phyloP scores from a whole-genome alignment of 371 early-diverging fungal genomes.

The Mitosporidium daphniae region DNA sequence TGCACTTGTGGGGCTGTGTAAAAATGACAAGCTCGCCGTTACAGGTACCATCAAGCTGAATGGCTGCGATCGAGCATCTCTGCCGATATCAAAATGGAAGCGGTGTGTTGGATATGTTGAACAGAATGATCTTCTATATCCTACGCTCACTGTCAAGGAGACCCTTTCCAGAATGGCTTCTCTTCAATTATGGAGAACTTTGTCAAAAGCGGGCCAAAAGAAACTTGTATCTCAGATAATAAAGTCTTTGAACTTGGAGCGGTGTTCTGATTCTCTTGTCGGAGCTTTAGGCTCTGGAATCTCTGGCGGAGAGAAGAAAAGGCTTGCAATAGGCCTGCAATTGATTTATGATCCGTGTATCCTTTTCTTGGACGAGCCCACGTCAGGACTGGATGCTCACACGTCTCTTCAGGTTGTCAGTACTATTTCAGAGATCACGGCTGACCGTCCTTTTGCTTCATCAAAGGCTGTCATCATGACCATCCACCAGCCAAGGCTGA shows the following conservation, averaged over 20 bases:
- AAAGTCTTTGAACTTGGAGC: too few relatives aligned
- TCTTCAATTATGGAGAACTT: too few relatives aligned
- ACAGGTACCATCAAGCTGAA: conserved; percentile 2
- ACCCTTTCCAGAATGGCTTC: too few relatives aligned
- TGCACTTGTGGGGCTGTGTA: conserved; percentile 9
- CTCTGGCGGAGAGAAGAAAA: conserved; percentile 52
- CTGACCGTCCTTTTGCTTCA: too few relatives aligned
- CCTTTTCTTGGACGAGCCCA: conserved; percentile 18
- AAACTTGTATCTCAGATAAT: too few relatives aligned
- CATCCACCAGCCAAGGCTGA: conserved; percentile 70
- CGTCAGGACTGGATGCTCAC: conserved; percentile 31
- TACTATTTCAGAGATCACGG: conserved; percentile 15
- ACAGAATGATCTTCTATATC: too few relatives aligned
- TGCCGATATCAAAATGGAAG: neutral
- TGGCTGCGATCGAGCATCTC: neutral
- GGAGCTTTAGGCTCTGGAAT: too few relatives aligned
- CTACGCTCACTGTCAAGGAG: too few relatives aligned
- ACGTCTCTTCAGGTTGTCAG: conserved; percentile 21
- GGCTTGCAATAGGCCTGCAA: conserved; percentile 41
- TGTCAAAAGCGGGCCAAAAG: too few relatives aligned
- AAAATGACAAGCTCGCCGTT: neutral
- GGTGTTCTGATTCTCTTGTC: too few relatives aligned
- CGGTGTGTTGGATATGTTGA: too few relatives aligned
- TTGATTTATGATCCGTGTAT: conserved; percentile 4
- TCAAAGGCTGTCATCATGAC: conserved; percentile 59